Percentiles rank a stretch among this genome's conserved stretches.
Conservation (phyloP, 2,329 filamentous ascomycete species). For the Sodiomyces alkalinus region DNA sequence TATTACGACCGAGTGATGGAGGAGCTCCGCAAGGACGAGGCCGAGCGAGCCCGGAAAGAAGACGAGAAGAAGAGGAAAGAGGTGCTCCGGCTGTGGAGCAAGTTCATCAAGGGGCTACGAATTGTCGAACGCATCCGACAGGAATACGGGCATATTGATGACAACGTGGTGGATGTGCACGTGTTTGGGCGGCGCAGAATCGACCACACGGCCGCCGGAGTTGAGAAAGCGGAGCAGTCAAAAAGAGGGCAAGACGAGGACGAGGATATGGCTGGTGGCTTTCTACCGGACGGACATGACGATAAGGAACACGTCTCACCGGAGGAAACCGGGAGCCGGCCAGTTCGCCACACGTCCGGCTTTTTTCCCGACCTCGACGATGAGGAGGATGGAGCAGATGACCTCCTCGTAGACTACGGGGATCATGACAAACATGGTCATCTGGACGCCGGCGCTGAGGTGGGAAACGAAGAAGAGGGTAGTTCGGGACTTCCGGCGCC, state of each 20-base stretch:
- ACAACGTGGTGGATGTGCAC: conserved; percentile 33
- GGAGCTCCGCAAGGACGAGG: conserved; percentile 64
- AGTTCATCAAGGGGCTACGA: conserved; percentile 70
- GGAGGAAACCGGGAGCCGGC: conserved; percentile 18
- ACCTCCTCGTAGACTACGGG: conserved; percentile 18
- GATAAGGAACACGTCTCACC: too few species aligned
- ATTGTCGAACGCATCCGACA: conserved; percentile 63
- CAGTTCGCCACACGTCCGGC: conserved; percentile 20
- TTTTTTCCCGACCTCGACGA: conserved; percentile 34
- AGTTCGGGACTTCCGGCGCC: background rate
- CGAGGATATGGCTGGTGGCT: conserved; percentile 44
- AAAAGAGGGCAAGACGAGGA: conserved; percentile 16
- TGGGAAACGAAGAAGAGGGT: background rate
- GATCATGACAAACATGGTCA: too few species aligned
- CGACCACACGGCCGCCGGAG: background rate
- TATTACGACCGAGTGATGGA: conserved; percentile 60
- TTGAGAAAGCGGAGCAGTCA: background rate
- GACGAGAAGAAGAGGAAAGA: conserved; percentile 67
- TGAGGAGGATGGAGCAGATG: conserved; percentile 19
- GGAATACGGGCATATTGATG: conserved; percentile 55
- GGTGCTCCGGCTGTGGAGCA: conserved; percentile 67
- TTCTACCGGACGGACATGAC: conserved; percentile 41
- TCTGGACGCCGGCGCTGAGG: too few species aligned
- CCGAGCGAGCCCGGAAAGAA: conserved; percentile 61
- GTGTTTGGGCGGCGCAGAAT: conserved; percentile 38